These are phyloP conservation scores for Magnolia kwangsiensis DNA, from an alignment of 164 flowering plant genomes.

Conservation along the genomic window DNA sequence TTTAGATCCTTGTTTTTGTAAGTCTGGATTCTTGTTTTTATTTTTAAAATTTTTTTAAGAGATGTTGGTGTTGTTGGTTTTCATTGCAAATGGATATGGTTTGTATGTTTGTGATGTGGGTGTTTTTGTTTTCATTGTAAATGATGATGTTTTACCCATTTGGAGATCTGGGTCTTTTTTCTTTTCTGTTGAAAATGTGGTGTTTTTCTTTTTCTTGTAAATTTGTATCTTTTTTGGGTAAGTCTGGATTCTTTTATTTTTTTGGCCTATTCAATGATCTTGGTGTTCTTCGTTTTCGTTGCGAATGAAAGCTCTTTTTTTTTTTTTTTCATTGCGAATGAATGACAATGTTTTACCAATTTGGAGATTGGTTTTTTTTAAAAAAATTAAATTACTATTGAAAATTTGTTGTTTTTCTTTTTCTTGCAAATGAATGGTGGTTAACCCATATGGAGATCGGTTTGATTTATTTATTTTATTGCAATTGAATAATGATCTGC, in stretches of 20 bases:
- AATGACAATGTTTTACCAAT: no score
- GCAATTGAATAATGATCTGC: neutral
- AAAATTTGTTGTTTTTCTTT: no score
- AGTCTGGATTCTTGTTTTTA: constrained; percentile 2
- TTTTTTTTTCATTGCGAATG: no score
- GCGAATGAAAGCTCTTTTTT: no score
- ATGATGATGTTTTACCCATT: neutral
- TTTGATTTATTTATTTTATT: no score
- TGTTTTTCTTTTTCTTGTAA: no score
- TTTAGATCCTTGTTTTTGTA: constrained; percentile 9
- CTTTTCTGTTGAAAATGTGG: no score
- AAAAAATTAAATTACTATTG: no score
- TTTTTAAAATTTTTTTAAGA: neutral
- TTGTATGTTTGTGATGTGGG: neutral
- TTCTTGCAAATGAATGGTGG: no score
- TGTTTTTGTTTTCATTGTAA: neutral
- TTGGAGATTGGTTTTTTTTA: neutral
- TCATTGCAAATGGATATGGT: neutral
- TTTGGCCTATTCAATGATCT: neutral
- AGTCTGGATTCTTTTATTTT: neutral
- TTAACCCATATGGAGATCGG: no score
- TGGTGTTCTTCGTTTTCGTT: neutral
- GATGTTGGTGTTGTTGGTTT: neutral
- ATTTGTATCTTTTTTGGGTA: neutral
- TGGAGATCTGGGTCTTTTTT: neutral